phyloP scores from a whole-genome alignment of 148 eudicot species.

The Rhododendron vialii region DNA sequence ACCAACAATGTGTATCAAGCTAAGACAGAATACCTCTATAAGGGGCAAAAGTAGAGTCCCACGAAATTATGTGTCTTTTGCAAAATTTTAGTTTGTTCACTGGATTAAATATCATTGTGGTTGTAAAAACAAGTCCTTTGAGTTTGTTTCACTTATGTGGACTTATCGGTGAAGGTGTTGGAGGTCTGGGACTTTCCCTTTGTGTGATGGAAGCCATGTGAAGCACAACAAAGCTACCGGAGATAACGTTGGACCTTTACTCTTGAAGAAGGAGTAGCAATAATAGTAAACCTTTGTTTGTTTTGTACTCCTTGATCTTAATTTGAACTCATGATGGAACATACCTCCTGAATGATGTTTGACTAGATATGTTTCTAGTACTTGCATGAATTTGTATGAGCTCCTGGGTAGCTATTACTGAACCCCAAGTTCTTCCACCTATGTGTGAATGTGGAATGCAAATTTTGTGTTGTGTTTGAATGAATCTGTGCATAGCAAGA shows the following conservation, averaged over 20 bases:
- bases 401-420: neutral
- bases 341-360: neutral
- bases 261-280: conserved; percentile 65
- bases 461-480: neutral
- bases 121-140: neutral
- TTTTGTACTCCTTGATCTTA: neutral
- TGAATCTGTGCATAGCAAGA: neutral
- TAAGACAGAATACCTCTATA: neutral
- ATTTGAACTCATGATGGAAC: neutral
- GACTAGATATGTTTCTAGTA: neutral
- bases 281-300: neutral
- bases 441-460: neutral
- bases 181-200: conserved; percentile 82
- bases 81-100: neutral
- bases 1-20: neutral
- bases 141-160: neutral
- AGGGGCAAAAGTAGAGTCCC: neutral
- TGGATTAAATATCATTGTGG: neutral
- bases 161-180: conserved; percentile 61
- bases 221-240: conserved; percentile 98
- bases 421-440: neutral
- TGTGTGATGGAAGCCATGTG: conserved; percentile 89
- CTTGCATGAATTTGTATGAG: neutral
- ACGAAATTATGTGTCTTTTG: neutral
- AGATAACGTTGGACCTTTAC: conserved; percentile 92